Evolutionary conservation across 495 filamentous ascomycete genomes (phyloP).

Genomic region (Hypoxylon fuscum): DNA sequence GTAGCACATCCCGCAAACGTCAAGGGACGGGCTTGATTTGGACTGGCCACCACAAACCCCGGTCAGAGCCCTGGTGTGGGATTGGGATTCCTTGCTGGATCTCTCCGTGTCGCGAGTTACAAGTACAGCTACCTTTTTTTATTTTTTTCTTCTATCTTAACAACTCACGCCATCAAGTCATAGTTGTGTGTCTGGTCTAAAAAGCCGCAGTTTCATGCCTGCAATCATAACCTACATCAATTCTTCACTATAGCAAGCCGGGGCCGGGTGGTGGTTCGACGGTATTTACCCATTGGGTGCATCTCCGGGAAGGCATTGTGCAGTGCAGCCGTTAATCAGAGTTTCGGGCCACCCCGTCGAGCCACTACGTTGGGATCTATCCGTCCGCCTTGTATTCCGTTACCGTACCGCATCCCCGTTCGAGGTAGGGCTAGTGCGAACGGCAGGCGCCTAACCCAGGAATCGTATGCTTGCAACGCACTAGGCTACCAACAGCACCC

Average conservation of each 20-base stretch:
- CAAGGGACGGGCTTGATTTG: slow-evolving; percentile 31
- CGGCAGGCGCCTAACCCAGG: slow-evolving; percentile 26
- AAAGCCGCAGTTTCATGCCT: slow-evolving; percentile 29
- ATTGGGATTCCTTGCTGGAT: slow-evolving; percentile 32
- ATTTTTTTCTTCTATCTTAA: background rate
- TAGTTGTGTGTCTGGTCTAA: slow-evolving; percentile 19
- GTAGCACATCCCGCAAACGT: slow-evolving; percentile 41
- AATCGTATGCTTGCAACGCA: slow-evolving; percentile 35
- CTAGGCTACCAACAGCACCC: slow-evolving; percentile 37
- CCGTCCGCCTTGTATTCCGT: slow-evolving; percentile 47
- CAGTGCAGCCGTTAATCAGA: slow-evolving; percentile 46
- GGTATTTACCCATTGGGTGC: slow-evolving; percentile 35
- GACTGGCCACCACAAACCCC: slow-evolving; percentile 31
- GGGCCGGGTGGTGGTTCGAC: slow-evolving; percentile 35
- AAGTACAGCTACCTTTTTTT: slow-evolving; percentile 34
- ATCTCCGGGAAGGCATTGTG: slow-evolving; percentile 28
- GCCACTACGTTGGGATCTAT: slow-evolving; percentile 49
- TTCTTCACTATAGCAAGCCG: slow-evolving; percentile 34
- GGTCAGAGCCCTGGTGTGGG: slow-evolving; percentile 30
- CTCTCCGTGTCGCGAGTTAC: slow-evolving; percentile 30
- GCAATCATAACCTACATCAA: slow-evolving; percentile 25
- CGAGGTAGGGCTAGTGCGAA: slow-evolving; percentile 42
- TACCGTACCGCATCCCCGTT: slow-evolving; percentile 40
- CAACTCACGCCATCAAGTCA: slow-evolving; percentile 9
- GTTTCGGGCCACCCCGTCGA: slow-evolving; percentile 49